Evolutionary conservation across 148 eudicot species (phyloP).

Genomic region (Rhododendron kiyosumense): DNA sequence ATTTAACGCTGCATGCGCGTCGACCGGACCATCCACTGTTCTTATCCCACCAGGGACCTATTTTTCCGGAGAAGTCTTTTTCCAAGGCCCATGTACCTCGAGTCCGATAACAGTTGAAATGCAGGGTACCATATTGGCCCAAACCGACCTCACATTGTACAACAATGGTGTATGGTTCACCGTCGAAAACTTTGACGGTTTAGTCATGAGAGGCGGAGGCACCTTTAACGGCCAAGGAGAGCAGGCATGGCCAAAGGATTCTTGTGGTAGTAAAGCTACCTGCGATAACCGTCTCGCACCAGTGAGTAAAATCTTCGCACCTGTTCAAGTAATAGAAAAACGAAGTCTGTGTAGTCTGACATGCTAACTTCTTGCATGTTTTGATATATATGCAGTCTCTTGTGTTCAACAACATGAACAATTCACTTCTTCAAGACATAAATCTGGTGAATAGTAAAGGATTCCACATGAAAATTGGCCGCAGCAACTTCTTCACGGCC

Average conservation of each 20-base stretch:
- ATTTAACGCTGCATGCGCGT: neutral
- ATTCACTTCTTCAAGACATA: slow-evolving; percentile 25
- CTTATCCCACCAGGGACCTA: slow-evolving; percentile 47
- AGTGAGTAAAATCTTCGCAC: no score
- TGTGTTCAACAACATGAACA: slow-evolving; percentile 13
- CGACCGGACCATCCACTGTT: slow-evolving; percentile 31
- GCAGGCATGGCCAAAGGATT: slow-evolving; percentile 12
- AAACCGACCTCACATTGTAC: slow-evolving; percentile 15
- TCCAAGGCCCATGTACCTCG: slow-evolving; percentile 52
- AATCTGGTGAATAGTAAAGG: slow-evolving; percentile 37
- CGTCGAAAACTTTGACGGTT: neutral
- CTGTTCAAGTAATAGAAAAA: no score
- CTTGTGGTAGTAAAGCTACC: neutral
- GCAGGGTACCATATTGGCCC: slow-evolving; percentile 29
- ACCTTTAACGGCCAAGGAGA: slow-evolving; percentile 31
- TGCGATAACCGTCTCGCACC: slow-evolving; percentile 18
- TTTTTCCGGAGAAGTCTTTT: slow-evolving; percentile 29
- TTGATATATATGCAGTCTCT: slow-evolving; percentile 34
- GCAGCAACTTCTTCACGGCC: slow-evolving; percentile 23
- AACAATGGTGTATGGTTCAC: slow-evolving; percentile 9
- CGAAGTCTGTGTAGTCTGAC: neutral
- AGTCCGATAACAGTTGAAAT: slow-evolving; percentile 37
- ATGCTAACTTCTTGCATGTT: neutral
- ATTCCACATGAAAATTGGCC: slow-evolving; percentile 33
- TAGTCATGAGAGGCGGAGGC: slow-evolving; percentile 30